Evolutionary conservation across 2,329 filamentous ascomycete species (phyloP).

Genomic region (Aureobasidium uvarum): DNA sequence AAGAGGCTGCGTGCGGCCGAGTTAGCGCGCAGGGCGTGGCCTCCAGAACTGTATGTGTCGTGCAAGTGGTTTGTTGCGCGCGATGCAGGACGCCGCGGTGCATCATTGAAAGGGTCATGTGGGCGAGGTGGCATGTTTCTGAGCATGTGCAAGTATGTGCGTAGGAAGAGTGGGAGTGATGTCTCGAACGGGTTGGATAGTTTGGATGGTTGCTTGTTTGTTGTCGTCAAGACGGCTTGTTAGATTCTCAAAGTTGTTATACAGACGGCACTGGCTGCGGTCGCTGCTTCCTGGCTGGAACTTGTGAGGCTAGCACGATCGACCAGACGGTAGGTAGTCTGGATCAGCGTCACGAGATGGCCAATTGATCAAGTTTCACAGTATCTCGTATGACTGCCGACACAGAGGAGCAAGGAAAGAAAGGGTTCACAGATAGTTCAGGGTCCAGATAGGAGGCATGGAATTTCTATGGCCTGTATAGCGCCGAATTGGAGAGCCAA

Average conservation of each 20-base stretch:
- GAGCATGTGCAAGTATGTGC: not conserved
- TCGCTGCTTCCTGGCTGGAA: not conserved
- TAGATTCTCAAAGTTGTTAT: not conserved
- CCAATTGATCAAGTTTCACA: not conserved
- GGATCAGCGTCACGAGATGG: not conserved
- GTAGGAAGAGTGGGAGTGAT: no score
- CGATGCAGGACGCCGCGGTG: slow-evolving; percentile 21
- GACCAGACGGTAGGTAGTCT: not conserved
- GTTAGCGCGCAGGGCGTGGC: slow-evolving; percentile 17
- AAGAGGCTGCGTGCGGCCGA: slow-evolving; percentile 26
- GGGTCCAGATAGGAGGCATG: not conserved
- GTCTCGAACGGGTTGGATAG: not conserved
- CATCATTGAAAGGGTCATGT: slow-evolving; percentile 22
- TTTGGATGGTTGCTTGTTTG: not conserved
- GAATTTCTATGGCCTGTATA: not conserved
- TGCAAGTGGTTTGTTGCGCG: slow-evolving; percentile 9
- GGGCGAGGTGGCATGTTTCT: slow-evolving; percentile 13
- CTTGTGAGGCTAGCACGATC: no score
- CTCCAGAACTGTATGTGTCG: slow-evolving; percentile 13
- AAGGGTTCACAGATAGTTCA: slow-evolving; percentile 9
- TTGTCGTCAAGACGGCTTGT: not conserved
- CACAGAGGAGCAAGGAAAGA: not conserved
- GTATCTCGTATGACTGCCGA: not conserved
- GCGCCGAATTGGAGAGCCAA: not conserved
- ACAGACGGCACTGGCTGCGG: not conserved